Percentiles rank a stretch among this genome's conserved stretches.
Evolutionary conservation across 2,329 filamentous ascomycete genomes (phyloP).

Genomic region (Lachnellula willkommii): DNA sequence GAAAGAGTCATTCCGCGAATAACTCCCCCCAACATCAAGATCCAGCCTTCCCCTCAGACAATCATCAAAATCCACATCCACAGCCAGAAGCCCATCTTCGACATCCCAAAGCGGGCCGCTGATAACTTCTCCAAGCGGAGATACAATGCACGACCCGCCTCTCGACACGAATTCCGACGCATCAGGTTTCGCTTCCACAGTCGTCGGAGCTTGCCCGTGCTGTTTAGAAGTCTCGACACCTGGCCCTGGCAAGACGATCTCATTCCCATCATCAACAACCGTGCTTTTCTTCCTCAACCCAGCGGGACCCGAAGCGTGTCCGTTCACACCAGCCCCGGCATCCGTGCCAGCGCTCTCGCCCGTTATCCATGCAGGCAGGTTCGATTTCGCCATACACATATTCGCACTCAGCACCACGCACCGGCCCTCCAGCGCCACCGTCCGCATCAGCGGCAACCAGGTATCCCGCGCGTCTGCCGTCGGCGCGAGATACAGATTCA

Average conservation of each 20-base stretch:
- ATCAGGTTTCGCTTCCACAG: slow-evolving; percentile 20
- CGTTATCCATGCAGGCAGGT: slow-evolving; percentile 54
- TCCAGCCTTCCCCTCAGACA: slow-evolving; percentile 78
- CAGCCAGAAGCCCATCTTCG: slow-evolving; percentile 60
- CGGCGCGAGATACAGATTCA: slow-evolving; percentile 86
- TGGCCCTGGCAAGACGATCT: slow-evolving; percentile 41
- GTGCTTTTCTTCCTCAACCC: slow-evolving; percentile 16
- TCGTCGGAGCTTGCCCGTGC: background rate
- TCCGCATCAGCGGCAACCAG: slow-evolving; percentile 79
- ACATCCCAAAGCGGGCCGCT: slow-evolving; percentile 77
- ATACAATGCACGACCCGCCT: slow-evolving; percentile 79
- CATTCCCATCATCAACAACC: slow-evolving; percentile 45
- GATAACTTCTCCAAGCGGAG: slow-evolving; percentile 72
- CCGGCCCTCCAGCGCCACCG: slow-evolving; percentile 73
- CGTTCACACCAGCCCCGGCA: slow-evolving; percentile 2
- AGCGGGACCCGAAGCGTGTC: background rate
- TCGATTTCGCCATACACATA: slow-evolving; percentile 63
- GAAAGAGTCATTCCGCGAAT: slow-evolving; percentile 67
- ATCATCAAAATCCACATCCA: slow-evolving; percentile 81
- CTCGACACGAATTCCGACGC: slow-evolving; percentile 44
- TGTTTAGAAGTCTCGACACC: background rate
- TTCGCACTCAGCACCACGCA: slow-evolving; percentile 84
- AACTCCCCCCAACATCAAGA: slow-evolving; percentile 78
- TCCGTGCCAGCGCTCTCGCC: slow-evolving; percentile 10
- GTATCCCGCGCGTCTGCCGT: slow-evolving; percentile 81